Conservation (phyloP, 1,139 yeast genomes). For the Yamadazyma aaseri region DNA sequence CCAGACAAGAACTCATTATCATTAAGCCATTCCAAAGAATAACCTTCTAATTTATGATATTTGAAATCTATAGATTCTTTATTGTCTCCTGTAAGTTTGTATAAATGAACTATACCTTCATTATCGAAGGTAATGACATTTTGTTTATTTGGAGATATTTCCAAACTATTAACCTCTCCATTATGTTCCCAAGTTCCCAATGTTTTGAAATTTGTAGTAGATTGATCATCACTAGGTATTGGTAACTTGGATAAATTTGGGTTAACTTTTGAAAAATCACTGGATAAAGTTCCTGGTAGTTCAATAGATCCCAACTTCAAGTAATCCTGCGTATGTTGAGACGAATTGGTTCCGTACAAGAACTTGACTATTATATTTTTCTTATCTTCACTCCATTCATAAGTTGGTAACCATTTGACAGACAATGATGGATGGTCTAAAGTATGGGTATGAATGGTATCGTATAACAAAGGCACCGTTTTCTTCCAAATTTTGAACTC, state of each 20-base stretch:
- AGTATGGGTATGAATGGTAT: slow-evolving; percentile 68
- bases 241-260: slow-evolving; percentile 23
- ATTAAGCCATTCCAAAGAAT: slow-evolving; percentile 64
- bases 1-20: slow-evolving; percentile 58
- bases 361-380: slow-evolving; percentile 40
- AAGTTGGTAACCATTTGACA: slow-evolving; percentile 48
- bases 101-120: slow-evolving; percentile 48
- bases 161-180: slow-evolving; percentile 51
- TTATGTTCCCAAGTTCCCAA: slow-evolving; percentile 51
- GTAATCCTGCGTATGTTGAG: slow-evolving; percentile 38
- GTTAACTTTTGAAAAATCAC: slow-evolving; percentile 23
- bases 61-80: slow-evolving; percentile 39
- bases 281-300: slow-evolving; percentile 52
- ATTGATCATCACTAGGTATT: slow-evolving; percentile 19
- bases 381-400: slow-evolving; percentile 31
- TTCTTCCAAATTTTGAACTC: slow-evolving; percentile 96
- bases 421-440: slow-evolving; percentile 61
- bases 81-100: slow-evolving; percentile 24
- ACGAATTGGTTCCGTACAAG: slow-evolving; percentile 50
- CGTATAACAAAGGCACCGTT: slow-evolving; percentile 86
- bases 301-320: slow-evolving; percentile 46
- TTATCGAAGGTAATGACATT: slow-evolving; percentile 51
- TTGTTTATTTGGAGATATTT: slow-evolving; percentile 34
- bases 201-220: slow-evolving; percentile 27
- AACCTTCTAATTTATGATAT: slow-evolving; percentile 67